These are phyloP conservation scores for Blastobotrys persicus DNA, from an alignment of 1,139 yeast species.

Conservation along the genomic window DNA sequence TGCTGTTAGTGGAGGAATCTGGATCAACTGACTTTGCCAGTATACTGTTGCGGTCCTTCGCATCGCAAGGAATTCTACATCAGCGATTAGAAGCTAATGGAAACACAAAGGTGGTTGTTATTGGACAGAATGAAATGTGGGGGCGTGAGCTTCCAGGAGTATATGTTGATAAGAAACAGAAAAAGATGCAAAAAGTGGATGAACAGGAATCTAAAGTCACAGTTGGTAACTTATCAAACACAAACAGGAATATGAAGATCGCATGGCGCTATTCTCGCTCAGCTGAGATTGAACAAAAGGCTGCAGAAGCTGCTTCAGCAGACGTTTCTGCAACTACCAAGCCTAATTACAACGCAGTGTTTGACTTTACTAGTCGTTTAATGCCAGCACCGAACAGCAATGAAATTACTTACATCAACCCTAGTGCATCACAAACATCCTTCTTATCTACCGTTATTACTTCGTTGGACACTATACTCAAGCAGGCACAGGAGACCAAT, in stretches of 20 bases:
- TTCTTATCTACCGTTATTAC: background rate
- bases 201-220: conserved; percentile 63
- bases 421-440: background rate
- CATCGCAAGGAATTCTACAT: conserved; percentile 78
- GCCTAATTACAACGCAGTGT: conserved; percentile 24
- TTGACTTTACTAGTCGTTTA: conserved; percentile 67
- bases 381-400: conserved; percentile 62
- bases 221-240: conserved; percentile 59
- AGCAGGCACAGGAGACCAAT: conserved; percentile 18
- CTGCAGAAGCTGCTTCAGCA: conserved; percentile 7
- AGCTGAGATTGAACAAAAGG: conserved; percentile 14
- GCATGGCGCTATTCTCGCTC: conserved; percentile 50
- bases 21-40: conserved; percentile 89
- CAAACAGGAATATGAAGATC: conserved; percentile 47
- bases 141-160: conserved; percentile 75
- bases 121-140: conserved; percentile 65
- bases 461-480: conserved; percentile 17
- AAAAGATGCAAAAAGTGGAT: conserved; percentile 58
- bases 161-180: conserved; percentile 67
- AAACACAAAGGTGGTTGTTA: conserved; percentile 48
- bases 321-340: conserved; percentile 14
- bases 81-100: conserved; percentile 43
- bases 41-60: conserved; percentile 66
- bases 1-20: conserved; percentile 72
- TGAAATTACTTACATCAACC: conserved; percentile 45